phyloP scores from a whole-genome alignment of 352 stramenopile genomes.

The Globisporangium radiosum region DNA sequence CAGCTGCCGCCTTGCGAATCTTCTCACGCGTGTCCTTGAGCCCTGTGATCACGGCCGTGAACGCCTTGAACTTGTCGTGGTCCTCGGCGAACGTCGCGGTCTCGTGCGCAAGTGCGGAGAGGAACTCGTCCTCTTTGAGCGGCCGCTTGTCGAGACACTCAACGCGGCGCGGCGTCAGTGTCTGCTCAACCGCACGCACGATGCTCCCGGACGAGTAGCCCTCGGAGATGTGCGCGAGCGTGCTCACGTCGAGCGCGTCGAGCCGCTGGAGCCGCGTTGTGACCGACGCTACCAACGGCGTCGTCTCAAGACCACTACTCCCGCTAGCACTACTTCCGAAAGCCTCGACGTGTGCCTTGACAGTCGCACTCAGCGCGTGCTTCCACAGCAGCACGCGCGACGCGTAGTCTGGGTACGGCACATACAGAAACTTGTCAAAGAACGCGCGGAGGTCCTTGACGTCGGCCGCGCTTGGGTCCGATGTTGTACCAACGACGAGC shows the following conservation, averaged over 20 bases:
- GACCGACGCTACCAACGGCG: background rate
- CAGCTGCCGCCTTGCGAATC: constrained; percentile 48
- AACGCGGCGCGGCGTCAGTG: constrained; percentile 70
- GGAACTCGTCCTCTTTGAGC: constrained; percentile 84
- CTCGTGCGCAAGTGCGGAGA: constrained; percentile 63
- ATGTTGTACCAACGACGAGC: constrained; percentile 86
- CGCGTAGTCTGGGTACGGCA: constrained; percentile 90
- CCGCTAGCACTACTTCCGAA: constrained; percentile 6
- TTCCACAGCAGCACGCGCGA: constrained; percentile 89
- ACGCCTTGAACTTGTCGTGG: constrained; percentile 71
- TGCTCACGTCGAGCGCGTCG: constrained; percentile 80
- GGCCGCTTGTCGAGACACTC: constrained; percentile 73
- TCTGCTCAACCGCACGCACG: constrained; percentile 61
- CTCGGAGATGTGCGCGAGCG: constrained; percentile 87
- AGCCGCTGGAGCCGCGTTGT: constrained; percentile 15
- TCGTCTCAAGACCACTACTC: too few species aligned
- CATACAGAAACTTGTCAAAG: constrained; percentile 92
- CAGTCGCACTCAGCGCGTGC: constrained; percentile 49
- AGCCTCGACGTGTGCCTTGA: constrained; percentile 29
- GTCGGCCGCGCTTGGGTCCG: constrained; percentile 78
- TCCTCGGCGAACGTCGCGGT: constrained; percentile 59
- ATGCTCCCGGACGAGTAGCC: constrained; percentile 89
- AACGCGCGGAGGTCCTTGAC: constrained; percentile 81
- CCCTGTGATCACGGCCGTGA: constrained; percentile 66
- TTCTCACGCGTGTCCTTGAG: constrained; percentile 69